These are phyloP conservation scores for Hansenula sp. DNA, from an alignment of 1,139 yeast species.

Conservation along the genomic window DNA sequence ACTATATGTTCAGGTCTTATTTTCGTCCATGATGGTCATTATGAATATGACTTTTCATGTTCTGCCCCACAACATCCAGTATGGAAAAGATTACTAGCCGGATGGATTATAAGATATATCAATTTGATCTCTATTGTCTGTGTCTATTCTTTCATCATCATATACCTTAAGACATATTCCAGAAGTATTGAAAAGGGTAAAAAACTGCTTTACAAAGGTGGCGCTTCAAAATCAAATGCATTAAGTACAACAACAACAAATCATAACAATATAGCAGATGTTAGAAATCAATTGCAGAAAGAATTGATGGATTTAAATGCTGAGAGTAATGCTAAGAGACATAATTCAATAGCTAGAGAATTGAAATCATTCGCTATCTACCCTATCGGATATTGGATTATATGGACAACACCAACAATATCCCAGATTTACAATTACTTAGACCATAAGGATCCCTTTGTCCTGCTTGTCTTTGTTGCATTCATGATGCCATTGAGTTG, in stretches of 20 bases:
- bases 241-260: not conserved
- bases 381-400: conserved; percentile 18
- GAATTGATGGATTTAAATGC: conserved; percentile 15
- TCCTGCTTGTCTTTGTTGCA: conserved; percentile 9
- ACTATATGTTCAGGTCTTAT: conserved; percentile 9
- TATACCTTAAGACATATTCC: conserved; percentile 11
- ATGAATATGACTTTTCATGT: conserved; percentile 12
- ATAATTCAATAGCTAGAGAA: conserved; percentile 13
- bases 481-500: conserved; percentile 17
- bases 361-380: conserved; percentile 15
- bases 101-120: conserved; percentile 14
- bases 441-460: conserved; percentile 4
- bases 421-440: conserved; percentile 11
- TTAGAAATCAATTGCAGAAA: conserved; percentile 10
- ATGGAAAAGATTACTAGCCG: conserved; percentile 19
- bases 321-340: conserved; percentile 6
- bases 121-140: conserved; percentile 12
- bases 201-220: conserved; percentile 3
- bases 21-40: conserved; percentile 12
- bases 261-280: not conserved
- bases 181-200: conserved; percentile 7
- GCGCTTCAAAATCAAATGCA: not conserved
- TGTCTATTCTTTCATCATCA: conserved; percentile 15
- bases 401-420: conserved; percentile 16
- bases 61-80: conserved; percentile 12